Evolutionary conservation across 1,284 basidiomycete species (phyloP), one percentile per base, ranked within the genome.

Genomic region (Ceratobasidium sp.): DNA sequence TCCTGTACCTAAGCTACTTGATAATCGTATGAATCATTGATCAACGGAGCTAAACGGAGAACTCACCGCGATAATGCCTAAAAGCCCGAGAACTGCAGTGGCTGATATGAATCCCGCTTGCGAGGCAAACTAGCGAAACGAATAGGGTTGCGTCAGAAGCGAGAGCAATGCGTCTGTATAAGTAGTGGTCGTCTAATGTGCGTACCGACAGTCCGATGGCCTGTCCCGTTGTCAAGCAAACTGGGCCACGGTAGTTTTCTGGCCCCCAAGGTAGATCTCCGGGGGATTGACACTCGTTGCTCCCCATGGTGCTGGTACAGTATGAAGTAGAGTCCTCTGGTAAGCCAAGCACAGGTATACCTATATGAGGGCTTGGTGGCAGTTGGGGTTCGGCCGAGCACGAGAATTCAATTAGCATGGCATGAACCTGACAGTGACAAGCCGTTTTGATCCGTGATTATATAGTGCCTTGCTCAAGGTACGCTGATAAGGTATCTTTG

Each of bases 21-120:
- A 4, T 11, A 41, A 11, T 41, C 36, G 31, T 19, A 8, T 57
- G n/a, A 56, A 27, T 65, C 31, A 50, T 6, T 4, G 2, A n/a
- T 50, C 33, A 31, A 3, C 27, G 48, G 47, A 6, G 15, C 24
- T n/a, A n/a, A 64, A 27, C 33, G 11, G 31, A 36, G 50, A 7
- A 57, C 66, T 29, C 27, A 69, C 66, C 36, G 36, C 54, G 9
- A 69, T 41, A 6, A 69, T 57, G 27, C 31, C 41, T 15, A 69
- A 33, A 19, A 69, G 56, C 17, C 56, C 31, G 24, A 72, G 19
- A 4, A 76, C 76, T 11, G 74, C 76, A 14, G 73, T 50, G 14
- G 66, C 67, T 2, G 76, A 76, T 19, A 76, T 75, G 27, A 76
- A 60, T 0, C 76, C 76, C 0, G 76, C 65, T 50, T 75, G 76